Evolutionary conservation across 768 basidiomycete species (phyloP).

Genomic region (Sutorius australiensis): DNA sequence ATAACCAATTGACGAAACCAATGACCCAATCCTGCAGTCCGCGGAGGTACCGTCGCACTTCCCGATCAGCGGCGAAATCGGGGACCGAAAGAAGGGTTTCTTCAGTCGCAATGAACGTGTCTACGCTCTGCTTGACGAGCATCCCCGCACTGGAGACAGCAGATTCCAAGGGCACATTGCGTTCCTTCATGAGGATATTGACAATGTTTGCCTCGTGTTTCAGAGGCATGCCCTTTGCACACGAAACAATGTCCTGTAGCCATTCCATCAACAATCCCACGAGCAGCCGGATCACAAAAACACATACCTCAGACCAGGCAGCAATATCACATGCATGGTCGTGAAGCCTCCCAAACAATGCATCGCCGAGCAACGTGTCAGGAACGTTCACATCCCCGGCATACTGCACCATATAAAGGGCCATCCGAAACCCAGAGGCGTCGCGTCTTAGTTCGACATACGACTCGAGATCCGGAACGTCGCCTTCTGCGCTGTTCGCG

Average conservation of each 20-base stretch:
- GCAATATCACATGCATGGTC: constrained; percentile 47
- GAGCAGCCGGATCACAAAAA: neutral
- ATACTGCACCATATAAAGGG: constrained; percentile 52
- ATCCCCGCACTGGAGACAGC: constrained; percentile 32
- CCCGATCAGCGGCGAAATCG: constrained; percentile 16
- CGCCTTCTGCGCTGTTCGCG: constrained; percentile 17
- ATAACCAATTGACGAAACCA: constrained; percentile 61
- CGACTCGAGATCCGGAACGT: constrained; percentile 40
- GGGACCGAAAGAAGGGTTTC: constrained; percentile 17
- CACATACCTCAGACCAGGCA: constrained; percentile 49
- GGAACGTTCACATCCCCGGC: constrained; percentile 44
- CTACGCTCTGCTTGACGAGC: constrained; percentile 27
- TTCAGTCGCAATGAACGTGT: constrained; percentile 27
- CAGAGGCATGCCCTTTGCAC: constrained; percentile 42
- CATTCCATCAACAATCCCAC: neutral
- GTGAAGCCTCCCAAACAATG: constrained; percentile 34
- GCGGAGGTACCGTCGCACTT: constrained; percentile 40
- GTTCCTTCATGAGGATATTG: constrained; percentile 43
- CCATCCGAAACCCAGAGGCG: constrained; percentile 45
- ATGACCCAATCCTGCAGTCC: constrained; percentile 53
- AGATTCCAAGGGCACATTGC: constrained; percentile 44
- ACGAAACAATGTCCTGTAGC: constrained; percentile 56
- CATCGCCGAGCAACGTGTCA: constrained; percentile 24
- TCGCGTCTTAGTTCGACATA: constrained; percentile 47
- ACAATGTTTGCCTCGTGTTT: constrained; percentile 44